These are phyloP conservation scores for Euphorbia tirucalli DNA, from an alignment of 345 rosid genomes.

Conservation along the genomic window DNA sequence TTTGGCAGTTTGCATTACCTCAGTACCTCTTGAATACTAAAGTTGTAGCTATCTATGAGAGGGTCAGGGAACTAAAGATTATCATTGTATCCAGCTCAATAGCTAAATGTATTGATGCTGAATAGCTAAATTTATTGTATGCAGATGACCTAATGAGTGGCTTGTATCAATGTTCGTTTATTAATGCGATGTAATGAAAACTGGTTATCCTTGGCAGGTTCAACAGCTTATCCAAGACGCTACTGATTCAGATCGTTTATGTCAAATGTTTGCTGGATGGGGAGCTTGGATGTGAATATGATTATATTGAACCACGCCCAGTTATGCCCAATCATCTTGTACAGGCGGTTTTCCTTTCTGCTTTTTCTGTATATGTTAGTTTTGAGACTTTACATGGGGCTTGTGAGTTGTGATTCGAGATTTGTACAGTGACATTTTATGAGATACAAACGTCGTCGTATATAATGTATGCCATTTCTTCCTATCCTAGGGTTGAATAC, in stretches of 20 bases:
- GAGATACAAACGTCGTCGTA: no score
- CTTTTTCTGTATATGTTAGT: background rate
- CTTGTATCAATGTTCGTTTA: background rate
- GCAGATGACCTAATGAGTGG: background rate
- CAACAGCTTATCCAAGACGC: constrained; percentile 98
- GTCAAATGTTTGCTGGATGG: constrained; percentile 96
- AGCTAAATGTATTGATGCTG: background rate
- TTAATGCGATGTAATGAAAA: background rate
- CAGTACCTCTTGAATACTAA: no score
- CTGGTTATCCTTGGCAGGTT: constrained; percentile 43
- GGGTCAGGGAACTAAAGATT: no score
- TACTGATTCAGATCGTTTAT: constrained; percentile 72
- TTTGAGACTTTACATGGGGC: background rate
- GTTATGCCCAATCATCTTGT: constrained; percentile 7
- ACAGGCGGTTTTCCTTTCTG: constrained; percentile 9
- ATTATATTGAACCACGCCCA: background rate
- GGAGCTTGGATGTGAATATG: constrained; percentile 70
- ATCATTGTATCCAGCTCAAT: no score
- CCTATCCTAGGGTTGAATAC: background rate
- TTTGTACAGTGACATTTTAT: background rate
- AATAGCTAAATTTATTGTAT: background rate
- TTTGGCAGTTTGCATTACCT: background rate
- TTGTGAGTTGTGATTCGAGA: background rate
- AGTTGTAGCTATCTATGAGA: no score
- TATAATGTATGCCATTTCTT: background rate